Percentiles rank a stretch among this genome's conserved stretches.
These are phyloP conservation scores for Anthracocystis panici-leucophaei DNA, from an alignment of 1,284 basidiomycete genomes.

Conservation along the genomic window DNA sequence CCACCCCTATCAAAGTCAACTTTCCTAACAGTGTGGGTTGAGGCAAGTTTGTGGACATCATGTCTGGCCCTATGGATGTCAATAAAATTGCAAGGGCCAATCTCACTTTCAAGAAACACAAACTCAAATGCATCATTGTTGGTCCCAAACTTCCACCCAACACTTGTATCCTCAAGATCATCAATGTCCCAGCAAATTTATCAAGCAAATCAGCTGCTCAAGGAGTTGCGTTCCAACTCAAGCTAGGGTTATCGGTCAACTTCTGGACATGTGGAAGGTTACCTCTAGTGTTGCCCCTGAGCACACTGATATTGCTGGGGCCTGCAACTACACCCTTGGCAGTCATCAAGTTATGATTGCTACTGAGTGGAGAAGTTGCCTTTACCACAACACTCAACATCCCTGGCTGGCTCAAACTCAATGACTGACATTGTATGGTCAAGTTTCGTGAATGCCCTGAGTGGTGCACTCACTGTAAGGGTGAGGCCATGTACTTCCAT, in stretches of 20 bases:
- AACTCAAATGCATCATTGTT: no score
- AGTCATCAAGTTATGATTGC: no score
- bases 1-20: neutral
- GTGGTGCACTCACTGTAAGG: slow-evolving; percentile 1
- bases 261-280: slow-evolving; percentile 9
- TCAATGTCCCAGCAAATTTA: no score
- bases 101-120: no score
- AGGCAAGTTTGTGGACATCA: slow-evolving; percentile 14
- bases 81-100: neutral
- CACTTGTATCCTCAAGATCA: no score
- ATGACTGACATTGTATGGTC: no score
- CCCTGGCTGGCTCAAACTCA: neutral
- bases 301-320: no score
- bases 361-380: no score
- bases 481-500: slow-evolving; percentile 5
- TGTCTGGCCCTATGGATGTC: neutral
- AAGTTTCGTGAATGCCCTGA: no score
- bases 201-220: slow-evolving; percentile 5
- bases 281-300: no score
- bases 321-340: no score
- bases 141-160: no score
- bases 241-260: neutral
- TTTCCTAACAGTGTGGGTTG: slow-evolving; percentile 9
- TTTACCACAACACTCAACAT: slow-evolving; percentile 10
- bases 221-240: slow-evolving; percentile 5